A percentile compares a stretch with the other conserved stretches of the same genome.
Conservation (phyloP, 495 filamentous ascomycete species). For the Aspergillus sclerotioniger region DNA sequence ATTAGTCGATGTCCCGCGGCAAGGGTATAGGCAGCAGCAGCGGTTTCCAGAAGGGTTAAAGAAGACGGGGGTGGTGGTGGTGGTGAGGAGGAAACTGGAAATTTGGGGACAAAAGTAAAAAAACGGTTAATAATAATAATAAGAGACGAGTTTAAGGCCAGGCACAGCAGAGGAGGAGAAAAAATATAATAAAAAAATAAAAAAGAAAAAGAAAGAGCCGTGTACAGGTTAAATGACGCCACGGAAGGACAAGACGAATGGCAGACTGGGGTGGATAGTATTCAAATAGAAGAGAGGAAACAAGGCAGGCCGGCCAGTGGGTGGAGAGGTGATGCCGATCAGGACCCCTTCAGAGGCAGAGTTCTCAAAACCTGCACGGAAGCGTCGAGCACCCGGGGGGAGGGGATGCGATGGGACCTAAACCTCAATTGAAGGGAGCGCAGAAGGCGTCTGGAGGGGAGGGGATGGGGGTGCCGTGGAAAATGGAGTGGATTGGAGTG, state of each 20-base stretch:
- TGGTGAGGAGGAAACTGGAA: not conserved
- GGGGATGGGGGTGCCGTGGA: not conserved
- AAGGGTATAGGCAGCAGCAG: not conserved
- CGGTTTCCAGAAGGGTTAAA: conserved; percentile 6
- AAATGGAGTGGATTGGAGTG: not conserved
- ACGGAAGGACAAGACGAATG: conserved; percentile 1
- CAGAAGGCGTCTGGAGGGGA: too few relatives aligned
- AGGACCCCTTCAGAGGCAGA: conserved; percentile 4
- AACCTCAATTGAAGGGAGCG: not conserved
- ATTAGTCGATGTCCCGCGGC: conserved; percentile 13
- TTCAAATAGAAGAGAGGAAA: conserved; percentile 7
- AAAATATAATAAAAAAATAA: conserved; percentile 5
- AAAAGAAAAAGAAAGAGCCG: conserved; percentile 4
- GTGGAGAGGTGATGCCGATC: conserved; percentile 20
- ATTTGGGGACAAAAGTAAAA: conserved; percentile 6
- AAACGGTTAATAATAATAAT: conserved; percentile 7
- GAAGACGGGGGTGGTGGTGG: not conserved
- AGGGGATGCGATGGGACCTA: too few relatives aligned
- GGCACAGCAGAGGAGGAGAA: not conserved
- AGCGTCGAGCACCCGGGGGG: conserved; percentile 16
- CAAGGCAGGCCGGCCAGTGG: conserved; percentile 1
- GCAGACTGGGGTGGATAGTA: not conserved
- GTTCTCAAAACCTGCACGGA: conserved; percentile 20
- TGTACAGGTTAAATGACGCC: conserved; percentile 2
- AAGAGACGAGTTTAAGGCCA: not conserved